Conservation (phyloP, 345 rosid genomes). For the Moringa oleifera region DNA sequence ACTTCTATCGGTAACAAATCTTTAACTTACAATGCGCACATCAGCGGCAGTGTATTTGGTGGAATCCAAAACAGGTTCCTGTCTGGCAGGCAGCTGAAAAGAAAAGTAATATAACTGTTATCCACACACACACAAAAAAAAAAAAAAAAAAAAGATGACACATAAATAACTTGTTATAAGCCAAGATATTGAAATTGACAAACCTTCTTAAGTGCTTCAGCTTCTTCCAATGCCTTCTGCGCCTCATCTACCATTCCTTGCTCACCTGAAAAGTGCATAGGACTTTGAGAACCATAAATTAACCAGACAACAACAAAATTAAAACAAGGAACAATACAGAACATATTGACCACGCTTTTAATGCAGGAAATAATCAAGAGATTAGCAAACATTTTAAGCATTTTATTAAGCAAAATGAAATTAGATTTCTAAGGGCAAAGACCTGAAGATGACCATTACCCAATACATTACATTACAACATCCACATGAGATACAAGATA, state of each 20-base stretch:
- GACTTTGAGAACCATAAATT: background rate
- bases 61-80: slow-evolving; percentile 71
- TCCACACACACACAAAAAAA: background rate
- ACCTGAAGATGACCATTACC: background rate
- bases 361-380: background rate
- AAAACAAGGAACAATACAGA: background rate
- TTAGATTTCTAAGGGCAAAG: background rate
- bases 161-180: background rate
- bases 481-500: background rate
- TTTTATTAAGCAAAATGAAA: background rate
- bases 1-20: background rate
- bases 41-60: slow-evolving; percentile 91
- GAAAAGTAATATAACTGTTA: slow-evolving; percentile 6
- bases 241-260: slow-evolving; percentile 99
- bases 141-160: background rate
- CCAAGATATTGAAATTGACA: slow-evolving; percentile 4
- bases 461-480: background rate
- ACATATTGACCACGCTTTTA: background rate
- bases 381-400: too few species aligned
- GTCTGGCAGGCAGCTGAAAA: slow-evolving; percentile 73
- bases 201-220: slow-evolving; percentile 99
- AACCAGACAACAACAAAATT: background rate
- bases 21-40: slow-evolving; percentile 86
- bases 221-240: slow-evolving; percentile 96
- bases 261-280: slow-evolving; percentile 50